Evolutionary conservation across 1,139 yeast species (phyloP), one percentile per base, ranked within the genome.

Genomic region (Nakaseomyces bracarensis): DNA sequence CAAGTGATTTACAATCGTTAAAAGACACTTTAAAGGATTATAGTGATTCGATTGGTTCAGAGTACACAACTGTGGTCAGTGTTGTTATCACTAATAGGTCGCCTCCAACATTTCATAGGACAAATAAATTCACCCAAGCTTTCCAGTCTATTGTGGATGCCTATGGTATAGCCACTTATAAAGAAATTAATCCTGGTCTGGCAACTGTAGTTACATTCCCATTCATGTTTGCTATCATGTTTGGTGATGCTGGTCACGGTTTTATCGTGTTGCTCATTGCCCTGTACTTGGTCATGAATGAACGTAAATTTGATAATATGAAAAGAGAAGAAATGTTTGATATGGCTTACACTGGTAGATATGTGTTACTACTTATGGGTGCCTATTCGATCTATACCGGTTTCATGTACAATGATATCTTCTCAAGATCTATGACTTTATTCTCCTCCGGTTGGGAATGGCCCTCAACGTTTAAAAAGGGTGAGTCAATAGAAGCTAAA

Each of bases 211-310:
- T 82, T 20, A 82, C 93, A 2, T 82, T 82, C 68, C 93, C 93
- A 29, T 82, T 82, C 57, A 79, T 82, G 86, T 82, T 82, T 65
- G 89, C 93, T 27, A 77, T 82, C 52, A 82, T 82, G 93, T 82
- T 82, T 68, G 93, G 93, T 70, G 93, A 82, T 65, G 63, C 81
- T 48, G 93, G 93, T 20, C 93, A 82, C 61, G 93, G 93, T 3
- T 70, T 82, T 49, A 70, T 82, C 45, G 65, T 82, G 55, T 64
- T 75, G 38, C 63, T 79, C 48, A 79, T 80, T 25, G 87, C 85
- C 1, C 60, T 69, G 31, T 58, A 68, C 16, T 65, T 82, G 51
- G 86, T 82, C 6, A 53, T 72, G 42, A 75, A 77, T 54, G 91
- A 82, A 57, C 74, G 70, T 51, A 67, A 69, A 44, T 68, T 82